These are phyloP conservation scores for Penicillium verhagenii DNA, from an alignment of 495 filamentous ascomycete species.

Conservation along the genomic window DNA sequence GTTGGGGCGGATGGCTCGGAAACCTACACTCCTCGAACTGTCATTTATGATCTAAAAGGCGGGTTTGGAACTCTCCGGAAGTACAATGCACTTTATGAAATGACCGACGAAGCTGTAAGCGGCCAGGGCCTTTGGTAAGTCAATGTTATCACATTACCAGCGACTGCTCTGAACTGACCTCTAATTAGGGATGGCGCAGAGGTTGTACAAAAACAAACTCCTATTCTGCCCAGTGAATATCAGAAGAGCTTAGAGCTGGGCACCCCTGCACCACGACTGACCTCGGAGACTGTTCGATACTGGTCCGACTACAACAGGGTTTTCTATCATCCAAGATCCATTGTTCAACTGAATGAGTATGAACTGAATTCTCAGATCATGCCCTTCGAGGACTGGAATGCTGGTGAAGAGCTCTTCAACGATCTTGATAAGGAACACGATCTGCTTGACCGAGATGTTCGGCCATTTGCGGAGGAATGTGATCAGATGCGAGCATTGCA, in stretches of 20 bases:
- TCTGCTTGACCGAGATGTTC: slow-evolving; percentile 81
- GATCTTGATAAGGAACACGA: slow-evolving; percentile 83
- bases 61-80: slow-evolving; percentile 86
- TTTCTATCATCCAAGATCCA: slow-evolving; percentile 87
- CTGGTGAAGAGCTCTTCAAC: slow-evolving; percentile 80
- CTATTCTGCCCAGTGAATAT: slow-evolving; percentile 70
- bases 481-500: slow-evolving; percentile 90
- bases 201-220: slow-evolving; percentile 62
- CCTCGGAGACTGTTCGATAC: slow-evolving; percentile 71
- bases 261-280: slow-evolving; percentile 57
- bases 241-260: slow-evolving; percentile 74
- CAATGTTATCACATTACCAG: neutral
- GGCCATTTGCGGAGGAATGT: slow-evolving; percentile 87
- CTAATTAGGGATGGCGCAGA: slow-evolving; percentile 64
- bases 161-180: neutral
- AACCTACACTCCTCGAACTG: slow-evolving; percentile 84
- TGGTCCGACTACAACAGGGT: slow-evolving; percentile 95
- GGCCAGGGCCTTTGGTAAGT: slow-evolving; percentile 61
- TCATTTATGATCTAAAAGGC: slow-evolving; percentile 94
- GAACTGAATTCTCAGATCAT: slow-evolving; percentile 71
- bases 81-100: slow-evolving; percentile 85
- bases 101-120: slow-evolving; percentile 50
- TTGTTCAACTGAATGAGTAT: slow-evolving; percentile 86
- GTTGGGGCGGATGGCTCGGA: slow-evolving; percentile 74
- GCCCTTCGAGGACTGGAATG: slow-evolving; percentile 80